Conservation (phyloP, 345 rosid genomes). For the Punica granatum region DNA sequence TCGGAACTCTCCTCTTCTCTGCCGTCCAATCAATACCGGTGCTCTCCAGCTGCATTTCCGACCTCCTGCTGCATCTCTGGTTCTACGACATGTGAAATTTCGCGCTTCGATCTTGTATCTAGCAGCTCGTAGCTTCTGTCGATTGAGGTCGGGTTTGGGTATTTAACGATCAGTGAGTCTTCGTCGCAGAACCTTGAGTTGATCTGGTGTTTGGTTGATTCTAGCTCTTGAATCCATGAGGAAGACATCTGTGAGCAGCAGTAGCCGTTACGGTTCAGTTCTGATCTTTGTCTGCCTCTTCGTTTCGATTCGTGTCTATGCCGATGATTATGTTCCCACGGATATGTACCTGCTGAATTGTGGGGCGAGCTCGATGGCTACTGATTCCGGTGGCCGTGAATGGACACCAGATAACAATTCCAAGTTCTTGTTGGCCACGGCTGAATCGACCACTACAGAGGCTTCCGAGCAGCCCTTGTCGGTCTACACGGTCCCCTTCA, state of each 20-base stretch:
- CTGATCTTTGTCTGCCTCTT: conserved; percentile 14
- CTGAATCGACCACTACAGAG: conserved; percentile 27
- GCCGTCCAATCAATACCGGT: too few relatives aligned
- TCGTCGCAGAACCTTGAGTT: neutral
- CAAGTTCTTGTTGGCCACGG: conserved; percentile 39
- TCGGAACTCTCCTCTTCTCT: neutral
- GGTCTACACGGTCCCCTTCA: conserved; percentile 58
- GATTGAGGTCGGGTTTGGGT: neutral
- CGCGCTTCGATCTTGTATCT: neutral
- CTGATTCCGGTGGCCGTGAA: conserved; percentile 45
- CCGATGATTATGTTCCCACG: conserved; percentile 40
- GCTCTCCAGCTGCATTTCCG: neutral
- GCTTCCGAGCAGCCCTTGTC: conserved; percentile 61
- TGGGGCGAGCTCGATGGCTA: conserved; percentile 40
- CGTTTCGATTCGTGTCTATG: conserved; percentile 20
- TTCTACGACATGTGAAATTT: neutral
- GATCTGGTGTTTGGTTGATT: neutral
- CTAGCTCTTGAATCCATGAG: conserved; percentile 23
- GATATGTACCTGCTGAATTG: conserved; percentile 68
- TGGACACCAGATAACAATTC: conserved; percentile 72
- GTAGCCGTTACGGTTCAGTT: neutral
- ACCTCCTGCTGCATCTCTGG: neutral
- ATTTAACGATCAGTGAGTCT: neutral
- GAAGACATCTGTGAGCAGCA: conserved; percentile 14
- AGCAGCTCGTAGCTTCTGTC: neutral